Conservation (phyloP, 2,329 filamentous ascomycete species). For the Ilyonectria destructans region DNA sequence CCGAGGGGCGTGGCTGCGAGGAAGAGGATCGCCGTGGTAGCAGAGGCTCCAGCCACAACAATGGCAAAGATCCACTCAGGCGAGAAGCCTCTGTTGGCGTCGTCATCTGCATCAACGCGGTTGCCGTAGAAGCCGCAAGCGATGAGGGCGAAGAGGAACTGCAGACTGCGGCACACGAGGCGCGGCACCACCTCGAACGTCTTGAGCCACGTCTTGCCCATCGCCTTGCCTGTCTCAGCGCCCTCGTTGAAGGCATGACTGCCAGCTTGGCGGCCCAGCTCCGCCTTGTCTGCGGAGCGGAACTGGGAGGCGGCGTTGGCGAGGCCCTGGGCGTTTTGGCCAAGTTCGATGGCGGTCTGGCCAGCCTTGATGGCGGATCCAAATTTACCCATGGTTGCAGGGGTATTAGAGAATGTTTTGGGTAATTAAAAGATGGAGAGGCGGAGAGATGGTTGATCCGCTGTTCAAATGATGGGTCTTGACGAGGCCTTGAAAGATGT, state of each 20-base stretch:
- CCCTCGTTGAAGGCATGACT: slow-evolving; percentile 54
- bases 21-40: slow-evolving; percentile 66
- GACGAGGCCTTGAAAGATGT: background rate
- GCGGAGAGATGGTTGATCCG: background rate
- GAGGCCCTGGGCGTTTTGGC: slow-evolving; percentile 49
- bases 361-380: slow-evolving; percentile 53
- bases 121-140: slow-evolving; percentile 79
- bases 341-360: slow-evolving; percentile 54
- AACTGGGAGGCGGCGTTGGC: slow-evolving; percentile 50
- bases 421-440: background rate
- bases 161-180: slow-evolving; percentile 73
- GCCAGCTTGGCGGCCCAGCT: slow-evolving; percentile 54
- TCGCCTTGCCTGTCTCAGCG: slow-evolving; percentile 58
- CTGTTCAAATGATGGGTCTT: background rate
- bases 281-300: slow-evolving; percentile 53
- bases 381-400: slow-evolving; percentile 51
- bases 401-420: background rate
- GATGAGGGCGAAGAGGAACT: slow-evolving; percentile 79
- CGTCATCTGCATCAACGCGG: slow-evolving; percentile 64
- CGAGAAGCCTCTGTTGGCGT: slow-evolving; percentile 58
- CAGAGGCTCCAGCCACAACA: slow-evolving; percentile 69
- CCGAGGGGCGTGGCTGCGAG: slow-evolving; percentile 56
- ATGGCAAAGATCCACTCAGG: slow-evolving; percentile 78
- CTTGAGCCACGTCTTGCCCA: slow-evolving; percentile 63
- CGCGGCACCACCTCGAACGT: slow-evolving; percentile 65